A percentile compares a stretch with the other conserved stretches of the same genome.
Evolutionary conservation across 1,139 yeast genomes (phyloP).

Genomic region (Meyerozyma carpophila): DNA sequence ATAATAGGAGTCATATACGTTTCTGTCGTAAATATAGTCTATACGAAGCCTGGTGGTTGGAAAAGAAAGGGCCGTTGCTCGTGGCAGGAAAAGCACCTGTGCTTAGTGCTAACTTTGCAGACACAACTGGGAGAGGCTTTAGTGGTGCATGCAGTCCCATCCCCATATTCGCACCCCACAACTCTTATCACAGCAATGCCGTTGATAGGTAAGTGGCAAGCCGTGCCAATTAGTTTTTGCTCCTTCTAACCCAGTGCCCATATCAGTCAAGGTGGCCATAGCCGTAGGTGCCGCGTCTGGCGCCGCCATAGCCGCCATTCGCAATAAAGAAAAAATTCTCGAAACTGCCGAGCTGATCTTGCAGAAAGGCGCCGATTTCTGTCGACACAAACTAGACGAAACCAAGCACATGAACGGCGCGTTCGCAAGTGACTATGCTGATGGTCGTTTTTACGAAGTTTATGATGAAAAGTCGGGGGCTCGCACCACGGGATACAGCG

Average conservation of each 20-base stretch:
- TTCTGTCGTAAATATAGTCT: not conserved
- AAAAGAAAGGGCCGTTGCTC: too few relatives aligned
- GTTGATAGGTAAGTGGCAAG: slow-evolving; percentile 6
- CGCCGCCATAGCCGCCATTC: slow-evolving; percentile 31
- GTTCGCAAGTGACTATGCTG: slow-evolving; percentile 25
- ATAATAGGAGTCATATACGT: not conserved
- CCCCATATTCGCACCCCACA: not conserved
- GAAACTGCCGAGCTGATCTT: slow-evolving; percentile 29
- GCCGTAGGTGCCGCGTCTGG: slow-evolving; percentile 37
- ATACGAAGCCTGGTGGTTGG: too few relatives aligned
- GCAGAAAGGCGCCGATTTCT: slow-evolving; percentile 32
- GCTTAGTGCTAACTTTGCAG: too few relatives aligned
- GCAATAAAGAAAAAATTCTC: slow-evolving; percentile 27
- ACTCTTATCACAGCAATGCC: slow-evolving; percentile 4
- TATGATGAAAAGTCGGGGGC: slow-evolving; percentile 2
- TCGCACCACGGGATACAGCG: slow-evolving; percentile 7
- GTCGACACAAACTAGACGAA: slow-evolving; percentile 23
- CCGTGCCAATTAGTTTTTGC: slow-evolving; percentile 2
- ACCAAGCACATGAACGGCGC: slow-evolving; percentile 15
- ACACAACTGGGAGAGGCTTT: not conserved
- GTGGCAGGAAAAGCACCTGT: too few relatives aligned
- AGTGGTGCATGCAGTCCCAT: not conserved
- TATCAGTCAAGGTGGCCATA: slow-evolving; percentile 35
- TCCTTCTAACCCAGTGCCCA: slow-evolving; percentile 24
- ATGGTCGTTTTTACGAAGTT: slow-evolving; percentile 16